Base-by-base conservation (phyloP, 495 filamentous ascomycete genomes). In the Melanomma pulvis-pyrius region DNA sequence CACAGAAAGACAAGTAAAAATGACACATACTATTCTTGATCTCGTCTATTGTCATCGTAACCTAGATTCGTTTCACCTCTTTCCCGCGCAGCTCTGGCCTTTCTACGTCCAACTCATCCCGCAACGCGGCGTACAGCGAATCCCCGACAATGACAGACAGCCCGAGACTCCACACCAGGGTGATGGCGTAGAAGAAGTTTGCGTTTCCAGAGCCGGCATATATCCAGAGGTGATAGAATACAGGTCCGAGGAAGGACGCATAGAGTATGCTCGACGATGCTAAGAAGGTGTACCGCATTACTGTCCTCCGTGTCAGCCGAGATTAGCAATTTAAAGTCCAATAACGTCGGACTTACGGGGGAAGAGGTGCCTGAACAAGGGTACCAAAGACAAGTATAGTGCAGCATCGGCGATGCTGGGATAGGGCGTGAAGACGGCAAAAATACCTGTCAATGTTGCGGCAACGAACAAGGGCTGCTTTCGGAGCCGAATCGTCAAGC, bases 131-230 rank as follows among this genome's bases (percentile, higher is more conserved):
- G 77, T 93, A 98, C 2, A 97, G 78, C 50, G 87, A 82, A 73
- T 98, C 94, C 9, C 87, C 90, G 0, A 97, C 83, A 29, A 97
- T 73, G 32, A 91, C 81, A 0, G 91, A 92, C 41, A 92, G 81
- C 0, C 92, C 94, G 2, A 98, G 78, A 71, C 91, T 94, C 94
- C 94, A 98, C 17, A 98, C 94, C 0, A 98, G 83, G 4, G 94
- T 98, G 73, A 98, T 98, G 71, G 94, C 94, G 72, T 98, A 98
- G 79, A 98, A 98, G 80, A 98, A 98, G 75, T 98, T 98, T 44
- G 94, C 94, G 73, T 98, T 98, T 30, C 96, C 94, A 34, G 91
- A 96, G 41, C 94, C 94, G 21, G 94, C 96, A 73, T 98, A 98
- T 66, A 98, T 96, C 94, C 94, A 98, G 3, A 98, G 83, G 76